phyloP scores from a whole-genome alignment of 352 stramenopile species.

The Elongisporangium undulatum region DNA sequence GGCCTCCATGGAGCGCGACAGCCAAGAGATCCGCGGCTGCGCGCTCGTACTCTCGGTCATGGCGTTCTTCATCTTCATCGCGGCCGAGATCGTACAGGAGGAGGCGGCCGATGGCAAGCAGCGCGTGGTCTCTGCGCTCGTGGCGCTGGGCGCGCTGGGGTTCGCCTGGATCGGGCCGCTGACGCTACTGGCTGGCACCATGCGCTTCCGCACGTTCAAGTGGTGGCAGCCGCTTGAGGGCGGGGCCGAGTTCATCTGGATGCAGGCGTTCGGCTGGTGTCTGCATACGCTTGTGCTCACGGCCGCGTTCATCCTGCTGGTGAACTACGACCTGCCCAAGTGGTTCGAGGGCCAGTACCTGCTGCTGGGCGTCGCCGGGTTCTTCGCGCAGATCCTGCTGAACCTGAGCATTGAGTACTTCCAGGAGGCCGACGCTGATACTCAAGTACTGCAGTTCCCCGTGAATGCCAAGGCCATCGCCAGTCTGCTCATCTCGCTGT shows the following conservation, averaged over 20 bases:
- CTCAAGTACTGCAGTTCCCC: conserved; percentile 14
- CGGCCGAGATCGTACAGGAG: conserved; percentile 37
- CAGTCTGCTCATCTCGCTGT: conserved; percentile 41
- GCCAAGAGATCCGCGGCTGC: conserved; percentile 44
- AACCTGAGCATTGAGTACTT: conserved; percentile 55
- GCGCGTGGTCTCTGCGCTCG: conserved; percentile 31
- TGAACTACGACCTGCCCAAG: conserved; percentile 30
- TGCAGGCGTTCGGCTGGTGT: conserved; percentile 59
- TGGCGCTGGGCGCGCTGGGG: conserved; percentile 40
- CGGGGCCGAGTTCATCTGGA: conserved; percentile 53
- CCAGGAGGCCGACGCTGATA: conserved; percentile 13
- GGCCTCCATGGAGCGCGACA: conserved; percentile 28
- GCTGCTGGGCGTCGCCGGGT: conserved; percentile 40
- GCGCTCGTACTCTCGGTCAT: conserved; percentile 48
- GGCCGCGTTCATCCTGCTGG: conserved; percentile 31
- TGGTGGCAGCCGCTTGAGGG: conserved; percentile 61
- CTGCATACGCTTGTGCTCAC: conserved; percentile 45
- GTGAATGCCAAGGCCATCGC: conserved; percentile 46
- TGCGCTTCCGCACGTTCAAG: conserved; percentile 36
- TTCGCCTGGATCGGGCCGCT: conserved; percentile 57
- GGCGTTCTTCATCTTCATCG: conserved; percentile 61
- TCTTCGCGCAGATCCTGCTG: conserved; percentile 49
- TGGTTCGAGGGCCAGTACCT: conserved; percentile 54
- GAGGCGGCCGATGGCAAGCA: conserved; percentile 8
- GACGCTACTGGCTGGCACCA: conserved; percentile 43